Evolutionary conservation across 805 yeast genomes (phyloP).

Genomic region (Sungouiella thailandica): DNA sequence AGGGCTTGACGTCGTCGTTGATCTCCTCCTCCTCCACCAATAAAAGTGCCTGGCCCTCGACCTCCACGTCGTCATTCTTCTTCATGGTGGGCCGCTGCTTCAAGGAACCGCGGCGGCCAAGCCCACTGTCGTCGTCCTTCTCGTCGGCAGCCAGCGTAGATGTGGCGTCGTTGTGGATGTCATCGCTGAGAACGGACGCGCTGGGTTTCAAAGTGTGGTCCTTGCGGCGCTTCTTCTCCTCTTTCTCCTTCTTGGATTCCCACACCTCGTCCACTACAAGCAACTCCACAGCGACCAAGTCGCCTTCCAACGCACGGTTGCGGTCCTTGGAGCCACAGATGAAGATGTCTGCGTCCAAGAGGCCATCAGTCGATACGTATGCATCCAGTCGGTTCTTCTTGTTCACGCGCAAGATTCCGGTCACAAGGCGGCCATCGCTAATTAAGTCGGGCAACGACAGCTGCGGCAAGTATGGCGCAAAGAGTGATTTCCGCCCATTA

Average conservation of each 20-base stretch:
- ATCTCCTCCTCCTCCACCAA: slow-evolving; percentile 94
- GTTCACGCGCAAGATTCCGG: slow-evolving; percentile 90
- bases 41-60: slow-evolving; percentile 91
- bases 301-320: slow-evolving; percentile 96
- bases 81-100: slow-evolving; percentile 95
- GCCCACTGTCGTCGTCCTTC: slow-evolving; percentile 27
- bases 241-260: slow-evolving; percentile 94
- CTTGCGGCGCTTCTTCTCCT: slow-evolving; percentile 91
- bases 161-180: slow-evolving; percentile 77
- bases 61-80: slow-evolving; percentile 97
- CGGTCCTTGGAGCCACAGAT: slow-evolving; percentile 98
- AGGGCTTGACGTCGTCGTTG: slow-evolving; percentile 85
- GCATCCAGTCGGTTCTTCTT: slow-evolving; percentile 97
- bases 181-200: slow-evolving; percentile 49
- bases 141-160: slow-evolving; percentile 44
- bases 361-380: slow-evolving; percentile 94
- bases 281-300: slow-evolving; percentile 90
- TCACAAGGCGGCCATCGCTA: slow-evolving; percentile 84
- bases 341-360: slow-evolving; percentile 92
- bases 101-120: slow-evolving; percentile 77
- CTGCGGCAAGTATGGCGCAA: slow-evolving; percentile 96
- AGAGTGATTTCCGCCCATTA: slow-evolving; percentile 67
- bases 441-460: slow-evolving; percentile 85
- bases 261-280: slow-evolving; percentile 96
- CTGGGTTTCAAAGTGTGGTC: slow-evolving; percentile 44